Evolutionary conservation across 768 basidiomycete genomes (phyloP), one percentile per base, ranked within the genome.

Genomic region (Boletus pseudo-olivaceus): DNA sequence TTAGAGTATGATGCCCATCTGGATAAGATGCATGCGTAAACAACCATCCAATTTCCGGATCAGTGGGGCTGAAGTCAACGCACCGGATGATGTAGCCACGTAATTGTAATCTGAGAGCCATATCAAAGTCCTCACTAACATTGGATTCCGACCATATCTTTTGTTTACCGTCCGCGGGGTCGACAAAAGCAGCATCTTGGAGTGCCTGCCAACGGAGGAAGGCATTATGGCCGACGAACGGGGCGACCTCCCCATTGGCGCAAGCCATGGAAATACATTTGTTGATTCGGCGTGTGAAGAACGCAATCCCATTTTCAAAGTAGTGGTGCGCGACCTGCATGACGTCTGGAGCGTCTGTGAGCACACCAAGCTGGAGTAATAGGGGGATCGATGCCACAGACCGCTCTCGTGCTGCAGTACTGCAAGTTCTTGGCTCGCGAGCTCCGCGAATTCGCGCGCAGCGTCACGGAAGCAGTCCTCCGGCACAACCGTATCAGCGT

Each of bases 381-480:
- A 26, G 43, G 53, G 32, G 32, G 45, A 48, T 29, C 61, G 71
- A 57, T 58, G 82, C 78, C n/a, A 66, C 75, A 49, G 59, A 84
- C 85, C 89, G 6, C 88, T 91, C 63, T 89, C 88, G 66, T 96
- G 93, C 66, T 95, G 93, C 49, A 96, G 87, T 72, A 96, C 92
- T 1, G 84, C 90, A 32, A 93, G 83, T 44, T 69, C 68, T 7
- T 67, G 67, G 6, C 68, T 38, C 41, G 92, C 86, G 0, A 88
- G 90, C 69, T 88, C 86, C 17, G 82, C 75, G 55, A 96, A 78
- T 67, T 96, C 93, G 37, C 89, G 82, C 6, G 90, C 92, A 0
- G 93, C 93, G 73, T 94, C 92, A 52, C 90, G 80, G 68, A 96
- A 85, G 67, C 91, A 95, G 67, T 95, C 93, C 76, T 87, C 88